Evolutionary conservation across 2,329 filamentous ascomycete species (phyloP), one percentile per base, ranked within the genome.

Genomic region (Pseudogymnoascus sp.): DNA sequence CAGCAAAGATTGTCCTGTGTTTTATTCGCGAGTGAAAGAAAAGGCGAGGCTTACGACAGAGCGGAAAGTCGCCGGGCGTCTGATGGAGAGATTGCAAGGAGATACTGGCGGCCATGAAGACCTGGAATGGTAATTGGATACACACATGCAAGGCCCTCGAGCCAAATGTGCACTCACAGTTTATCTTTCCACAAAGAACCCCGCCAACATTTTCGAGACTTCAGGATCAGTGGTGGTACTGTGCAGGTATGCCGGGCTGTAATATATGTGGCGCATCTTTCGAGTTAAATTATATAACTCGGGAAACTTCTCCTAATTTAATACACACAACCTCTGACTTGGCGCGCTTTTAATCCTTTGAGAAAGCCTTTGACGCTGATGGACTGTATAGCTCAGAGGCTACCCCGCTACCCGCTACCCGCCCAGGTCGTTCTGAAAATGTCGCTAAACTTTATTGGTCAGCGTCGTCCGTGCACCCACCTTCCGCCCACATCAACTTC

Each of bases 1-100:
- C 72, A 96, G 90, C 74, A 86, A 90, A 73, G 93, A 96, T 75
- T 99, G 95, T 72, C 89, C 93, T 0, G 91, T 96, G 0, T 98
- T 96, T 69, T 98, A 96, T 76, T 87, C 87, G 33, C 77, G 91
- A 12, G 82, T 85, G 61, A 89, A 86, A 73, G 86, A 90, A 72
- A 75, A 74, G 22, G 80, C 81, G 8, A 79, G 74, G 60, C 61
- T 79, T 60, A 71, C 72, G 50, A 76, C 70, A 38, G 75, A 77
- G 65, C 75, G 66, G 62, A 72, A 69, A 38, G 70, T 77, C 33
- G 69, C 77, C 5, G 76, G 75, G 43, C 76, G 73, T 31, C 77
- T 80, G 4, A 69, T 82, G 43, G 73, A 73, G 65, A 72, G 71
- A 46, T 67, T 82, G 43, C 74, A 78, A 62, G 71, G 68, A 41